Evolutionary conservation across 2,329 filamentous ascomycete genomes (phyloP).

Genomic region (Penicillium verrucosum): DNA sequence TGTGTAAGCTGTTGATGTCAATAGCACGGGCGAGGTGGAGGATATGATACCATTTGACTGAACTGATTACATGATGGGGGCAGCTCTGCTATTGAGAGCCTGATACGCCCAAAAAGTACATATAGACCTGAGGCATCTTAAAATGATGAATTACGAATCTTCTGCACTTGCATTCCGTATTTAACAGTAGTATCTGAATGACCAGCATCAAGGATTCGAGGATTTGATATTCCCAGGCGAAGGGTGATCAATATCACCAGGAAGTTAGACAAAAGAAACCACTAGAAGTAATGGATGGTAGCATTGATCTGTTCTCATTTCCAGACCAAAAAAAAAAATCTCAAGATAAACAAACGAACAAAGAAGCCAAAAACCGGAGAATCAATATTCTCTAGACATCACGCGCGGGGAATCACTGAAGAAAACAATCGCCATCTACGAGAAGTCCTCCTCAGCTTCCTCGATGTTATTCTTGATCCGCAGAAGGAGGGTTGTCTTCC

Average conservation of each 20-base stretch:
- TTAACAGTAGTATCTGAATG: neutral
- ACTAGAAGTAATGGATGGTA: neutral
- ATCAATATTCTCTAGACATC: conserved; percentile 15
- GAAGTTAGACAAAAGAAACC: neutral
- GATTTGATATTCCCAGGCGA: neutral
- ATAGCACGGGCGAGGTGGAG: conserved; percentile 17
- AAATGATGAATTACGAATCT: conserved; percentile 32
- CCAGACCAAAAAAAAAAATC: conserved; percentile 3
- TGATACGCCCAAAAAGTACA: conserved; percentile 26
- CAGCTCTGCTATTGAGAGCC: conserved; percentile 4
- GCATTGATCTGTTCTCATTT: conserved; percentile 5
- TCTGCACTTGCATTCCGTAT: conserved; percentile 4
- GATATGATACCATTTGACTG: conserved; percentile 32
- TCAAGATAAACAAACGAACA: conserved; percentile 3
- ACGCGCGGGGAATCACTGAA: conserved; percentile 24
- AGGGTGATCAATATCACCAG: neutral
- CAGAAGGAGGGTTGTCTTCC: conserved; percentile 86
- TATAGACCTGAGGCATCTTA: conserved; percentile 28
- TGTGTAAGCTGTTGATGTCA: conserved; percentile 14
- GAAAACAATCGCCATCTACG: conserved; percentile 42
- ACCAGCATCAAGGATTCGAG: neutral
- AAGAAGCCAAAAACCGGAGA: conserved; percentile 11
- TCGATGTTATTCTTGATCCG: conserved; percentile 82
- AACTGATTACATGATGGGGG: conserved; percentile 17
- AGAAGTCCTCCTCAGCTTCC: conserved; percentile 66